Evolutionary conservation across 1,284 basidiomycete genomes (phyloP).

Genomic region (Ceratorhiza oryzae-sativae): DNA sequence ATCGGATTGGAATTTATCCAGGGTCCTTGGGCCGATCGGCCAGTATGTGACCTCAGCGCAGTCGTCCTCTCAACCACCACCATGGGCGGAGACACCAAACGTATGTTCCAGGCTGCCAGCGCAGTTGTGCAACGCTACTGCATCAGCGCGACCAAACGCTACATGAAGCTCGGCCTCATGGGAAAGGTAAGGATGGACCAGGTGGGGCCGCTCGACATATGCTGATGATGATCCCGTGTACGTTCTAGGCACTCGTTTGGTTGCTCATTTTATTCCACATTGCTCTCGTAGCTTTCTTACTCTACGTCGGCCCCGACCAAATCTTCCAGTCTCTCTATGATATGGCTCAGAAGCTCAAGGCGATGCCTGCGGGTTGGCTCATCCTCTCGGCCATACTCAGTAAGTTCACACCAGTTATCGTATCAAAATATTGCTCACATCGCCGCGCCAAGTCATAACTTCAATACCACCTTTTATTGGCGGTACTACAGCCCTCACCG

Average conservation of each 20-base stretch:
- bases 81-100: constrained; percentile 26
- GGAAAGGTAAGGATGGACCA: constrained; percentile 57
- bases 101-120: constrained; percentile 1
- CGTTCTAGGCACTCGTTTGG: constrained; percentile 53
- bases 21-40: constrained; percentile 15
- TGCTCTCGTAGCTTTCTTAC: constrained; percentile 53
- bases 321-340: constrained; percentile 75
- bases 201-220: neutral
- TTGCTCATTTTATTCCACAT: constrained; percentile 57
- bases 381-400: constrained; percentile 62
- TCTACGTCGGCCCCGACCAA: constrained; percentile 65
- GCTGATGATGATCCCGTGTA: neutral
- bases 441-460: constrained; percentile 60
- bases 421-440: constrained; percentile 20
- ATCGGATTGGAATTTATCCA: constrained; percentile 22
- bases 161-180: constrained; percentile 56
- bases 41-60: constrained; percentile 23
- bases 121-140: constrained; percentile 7
- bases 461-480: constrained; percentile 83
- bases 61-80: constrained; percentile 23
- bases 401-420: constrained; percentile 50
- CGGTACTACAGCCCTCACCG: constrained; percentile 67
- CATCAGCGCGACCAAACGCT: constrained; percentile 48
- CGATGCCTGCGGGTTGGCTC: constrained; percentile 67
- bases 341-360: constrained; percentile 66